Evolutionary conservation across 495 filamentous ascomycete genomes (phyloP).

Genomic region (Hypoxylon subgilvum): DNA sequence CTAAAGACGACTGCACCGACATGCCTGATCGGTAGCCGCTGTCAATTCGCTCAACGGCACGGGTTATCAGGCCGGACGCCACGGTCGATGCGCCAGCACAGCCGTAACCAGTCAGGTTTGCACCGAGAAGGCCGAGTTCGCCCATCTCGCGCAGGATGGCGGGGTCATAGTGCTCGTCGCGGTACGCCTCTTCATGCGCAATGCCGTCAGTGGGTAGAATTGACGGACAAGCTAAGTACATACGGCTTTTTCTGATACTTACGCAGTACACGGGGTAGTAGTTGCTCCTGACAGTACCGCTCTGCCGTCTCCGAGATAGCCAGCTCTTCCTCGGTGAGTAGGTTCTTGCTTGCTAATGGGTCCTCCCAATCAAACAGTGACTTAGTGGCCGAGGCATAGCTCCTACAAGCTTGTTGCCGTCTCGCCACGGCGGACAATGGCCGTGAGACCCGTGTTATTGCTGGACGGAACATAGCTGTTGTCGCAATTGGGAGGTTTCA

Average conservation of each 20-base stretch:
- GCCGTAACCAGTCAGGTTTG: conserved; percentile 88
- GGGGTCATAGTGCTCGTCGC: conserved; percentile 89
- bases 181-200: conserved; percentile 77
- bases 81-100: conserved; percentile 95
- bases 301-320: conserved; percentile 88
- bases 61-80: conserved; percentile 89
- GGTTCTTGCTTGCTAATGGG: conserved; percentile 72
- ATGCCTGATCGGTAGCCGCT: conserved; percentile 94
- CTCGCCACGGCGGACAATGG: conserved; percentile 14
- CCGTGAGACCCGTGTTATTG: conserved; percentile 28
- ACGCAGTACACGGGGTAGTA: conserved; percentile 89
- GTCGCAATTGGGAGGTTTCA: conserved; percentile 24
- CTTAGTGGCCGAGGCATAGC: conserved; percentile 47
- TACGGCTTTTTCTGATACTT: conserved; percentile 42
- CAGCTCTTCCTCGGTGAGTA: conserved; percentile 87
- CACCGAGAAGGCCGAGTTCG: conserved; percentile 86
- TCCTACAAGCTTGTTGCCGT: conserved; percentile 30
- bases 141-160: conserved; percentile 95
- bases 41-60: conserved; percentile 95
- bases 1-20: conserved; percentile 93
- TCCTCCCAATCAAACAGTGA: conserved; percentile 89
- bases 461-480: conserved; percentile 36
- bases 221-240: background rate
- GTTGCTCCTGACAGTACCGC: conserved; percentile 87
- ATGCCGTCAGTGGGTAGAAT: conserved; percentile 17